These are phyloP conservation scores for Penicillium corylophilum DNA, from an alignment of 2,329 filamentous ascomycete genomes.

Conservation along the genomic window DNA sequence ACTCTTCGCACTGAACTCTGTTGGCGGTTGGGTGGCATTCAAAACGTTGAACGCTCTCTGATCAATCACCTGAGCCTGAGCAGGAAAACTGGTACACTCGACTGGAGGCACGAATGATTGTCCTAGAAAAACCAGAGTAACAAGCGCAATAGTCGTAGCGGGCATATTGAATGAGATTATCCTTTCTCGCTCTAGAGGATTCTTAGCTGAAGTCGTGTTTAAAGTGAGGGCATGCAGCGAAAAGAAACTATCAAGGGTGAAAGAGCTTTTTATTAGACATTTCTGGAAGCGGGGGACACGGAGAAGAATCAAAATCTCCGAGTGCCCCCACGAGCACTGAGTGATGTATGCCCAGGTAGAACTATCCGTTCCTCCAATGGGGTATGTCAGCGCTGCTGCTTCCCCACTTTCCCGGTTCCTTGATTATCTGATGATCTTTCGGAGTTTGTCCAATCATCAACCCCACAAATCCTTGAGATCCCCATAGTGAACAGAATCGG, in stretches of 20 bases:
- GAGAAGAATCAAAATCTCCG: neutral
- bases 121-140: neutral
- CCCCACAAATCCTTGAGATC: neutral
- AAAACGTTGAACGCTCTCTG: constrained; percentile 19
- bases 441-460: neutral
- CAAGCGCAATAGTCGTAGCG: neutral
- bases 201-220: neutral
- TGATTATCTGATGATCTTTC: neutral
- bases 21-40: constrained; percentile 13
- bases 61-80: constrained; percentile 17
- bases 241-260: neutral
- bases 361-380: neutral
- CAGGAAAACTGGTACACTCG: constrained; percentile 7
- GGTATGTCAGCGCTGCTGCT: neutral
- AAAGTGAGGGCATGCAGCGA: neutral
- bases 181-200: neutral
- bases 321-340: no score
- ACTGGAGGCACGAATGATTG: neutral
- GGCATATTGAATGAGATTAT: neutral
- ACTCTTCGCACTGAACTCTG: constrained; percentile 14
- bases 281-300: no score
- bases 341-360: neutral
- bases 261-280: neutral
- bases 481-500: neutral
- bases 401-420: neutral